Evolutionary conservation across 768 basidiomycete species (phyloP).

Genomic region (Mycena polygramma): DNA sequence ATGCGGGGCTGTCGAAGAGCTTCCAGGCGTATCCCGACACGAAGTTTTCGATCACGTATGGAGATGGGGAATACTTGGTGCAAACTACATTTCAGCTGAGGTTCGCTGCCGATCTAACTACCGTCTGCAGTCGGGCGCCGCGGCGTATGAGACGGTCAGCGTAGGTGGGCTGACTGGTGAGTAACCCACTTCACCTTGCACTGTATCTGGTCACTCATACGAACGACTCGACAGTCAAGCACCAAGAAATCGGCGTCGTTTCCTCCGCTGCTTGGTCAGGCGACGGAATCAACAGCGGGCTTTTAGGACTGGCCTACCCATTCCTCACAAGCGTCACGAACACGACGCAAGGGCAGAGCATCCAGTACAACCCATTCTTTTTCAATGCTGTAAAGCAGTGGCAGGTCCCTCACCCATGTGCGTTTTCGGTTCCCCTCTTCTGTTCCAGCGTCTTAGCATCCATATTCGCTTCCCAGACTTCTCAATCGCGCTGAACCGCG

Average conservation of each 20-base stretch:
- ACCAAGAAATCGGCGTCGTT: slow-evolving; percentile 41
- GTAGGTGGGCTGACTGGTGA: slow-evolving; percentile 34
- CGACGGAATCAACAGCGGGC: slow-evolving; percentile 38
- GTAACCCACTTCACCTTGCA: not conserved
- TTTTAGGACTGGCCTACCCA: slow-evolving; percentile 40
- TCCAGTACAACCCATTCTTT: slow-evolving; percentile 38
- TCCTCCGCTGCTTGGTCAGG: slow-evolving; percentile 39
- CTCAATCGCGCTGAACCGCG: slow-evolving; percentile 40
- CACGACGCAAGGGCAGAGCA: not conserved
- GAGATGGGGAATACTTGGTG: slow-evolving; percentile 39
- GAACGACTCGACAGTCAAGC: slow-evolving; percentile 26
- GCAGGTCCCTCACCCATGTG: slow-evolving; percentile 34
- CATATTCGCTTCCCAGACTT: slow-evolving; percentile 29
- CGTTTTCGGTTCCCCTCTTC: not conserved
- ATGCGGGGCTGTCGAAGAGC: slow-evolving; percentile 32
- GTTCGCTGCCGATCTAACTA: too few species aligned
- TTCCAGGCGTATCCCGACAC: slow-evolving; percentile 29
- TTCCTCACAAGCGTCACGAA: slow-evolving; percentile 37
- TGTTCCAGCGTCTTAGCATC: not conserved
- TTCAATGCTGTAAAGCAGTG: slow-evolving; percentile 39
- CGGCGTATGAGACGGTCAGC: slow-evolving; percentile 39
- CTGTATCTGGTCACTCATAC: not conserved
- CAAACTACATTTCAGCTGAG: not conserved
- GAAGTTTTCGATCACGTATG: slow-evolving; percentile 36
- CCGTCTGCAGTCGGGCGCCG: slow-evolving; percentile 20